Evolutionary conservation across 345 rosid genomes (phyloP).

Genomic region (Moricandia moricandioides): DNA sequence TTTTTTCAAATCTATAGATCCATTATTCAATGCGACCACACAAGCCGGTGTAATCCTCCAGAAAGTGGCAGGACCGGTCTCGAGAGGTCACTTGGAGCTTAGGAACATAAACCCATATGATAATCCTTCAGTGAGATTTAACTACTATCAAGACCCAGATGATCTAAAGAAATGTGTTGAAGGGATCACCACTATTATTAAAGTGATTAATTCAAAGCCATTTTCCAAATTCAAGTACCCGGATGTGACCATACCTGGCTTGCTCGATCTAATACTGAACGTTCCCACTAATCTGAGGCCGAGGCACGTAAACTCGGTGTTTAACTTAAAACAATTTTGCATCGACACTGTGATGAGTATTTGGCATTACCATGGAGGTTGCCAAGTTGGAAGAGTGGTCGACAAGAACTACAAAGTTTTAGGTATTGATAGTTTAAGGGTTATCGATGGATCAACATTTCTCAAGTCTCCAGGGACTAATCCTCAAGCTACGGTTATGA

Average conservation of each 20-base stretch:
- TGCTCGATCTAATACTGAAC: conserved; percentile 41
- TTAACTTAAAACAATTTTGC: conserved; percentile 57
- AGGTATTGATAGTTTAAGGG: conserved; percentile 53
- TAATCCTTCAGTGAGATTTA: conserved; percentile 65
- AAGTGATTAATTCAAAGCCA: conserved; percentile 50
- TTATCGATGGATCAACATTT: conserved; percentile 67
- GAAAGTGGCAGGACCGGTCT: background rate
- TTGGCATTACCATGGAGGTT: conserved; percentile 81
- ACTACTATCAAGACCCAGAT: conserved; percentile 71
- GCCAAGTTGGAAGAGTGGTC: conserved; percentile 60
- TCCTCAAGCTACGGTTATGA: conserved; percentile 78
- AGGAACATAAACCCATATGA: conserved; percentile 40
- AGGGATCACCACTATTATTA: conserved; percentile 52
- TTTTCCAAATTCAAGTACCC: conserved; percentile 52
- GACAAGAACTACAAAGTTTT: conserved; percentile 54
- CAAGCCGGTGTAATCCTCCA: background rate
- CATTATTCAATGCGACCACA: background rate
- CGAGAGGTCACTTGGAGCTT: conserved; percentile 13
- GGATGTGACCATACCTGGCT: conserved; percentile 33
- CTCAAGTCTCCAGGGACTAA: conserved; percentile 59
- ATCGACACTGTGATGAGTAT: conserved; percentile 61
- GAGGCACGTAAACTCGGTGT: conserved; percentile 35
- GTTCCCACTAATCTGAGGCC: conserved; percentile 66
- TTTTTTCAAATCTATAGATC: background rate
- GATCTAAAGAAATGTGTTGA: conserved; percentile 55